Evolutionary conservation across 192 early-diverging fungal genomes (phyloP).

Genomic region (Podochytrium sp.): DNA sequence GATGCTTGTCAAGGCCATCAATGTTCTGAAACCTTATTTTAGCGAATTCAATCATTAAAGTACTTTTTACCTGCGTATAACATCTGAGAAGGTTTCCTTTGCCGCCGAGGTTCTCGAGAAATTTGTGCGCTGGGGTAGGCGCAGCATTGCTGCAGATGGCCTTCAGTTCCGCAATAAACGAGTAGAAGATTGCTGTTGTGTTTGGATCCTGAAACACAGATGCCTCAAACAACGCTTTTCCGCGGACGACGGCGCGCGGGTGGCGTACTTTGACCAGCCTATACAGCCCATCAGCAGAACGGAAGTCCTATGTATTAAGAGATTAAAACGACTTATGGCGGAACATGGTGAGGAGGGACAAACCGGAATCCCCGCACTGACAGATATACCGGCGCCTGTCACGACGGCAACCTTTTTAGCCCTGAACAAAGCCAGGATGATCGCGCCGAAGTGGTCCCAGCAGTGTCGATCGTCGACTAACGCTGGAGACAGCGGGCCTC

Average conservation of each 20-base stretch:
- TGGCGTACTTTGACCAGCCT: conserved; percentile 78
- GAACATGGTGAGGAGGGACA: conserved; percentile 1
- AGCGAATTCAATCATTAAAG: not conserved
- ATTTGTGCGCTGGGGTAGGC: conserved; percentile 83
- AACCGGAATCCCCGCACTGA: conserved; percentile 83
- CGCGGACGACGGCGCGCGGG: conserved; percentile 70
- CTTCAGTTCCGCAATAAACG: conserved; percentile 88
- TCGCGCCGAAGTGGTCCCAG: conserved; percentile 19
- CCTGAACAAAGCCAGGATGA: conserved; percentile 29
- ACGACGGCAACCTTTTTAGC: conserved; percentile 62
- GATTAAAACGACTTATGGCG: not conserved
- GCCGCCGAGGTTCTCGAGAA: conserved; percentile 78
- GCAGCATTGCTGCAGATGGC: conserved; percentile 69
- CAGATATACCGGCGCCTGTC: conserved; percentile 90
- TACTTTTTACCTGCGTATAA: conserved; percentile 75
- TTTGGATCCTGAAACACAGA: conserved; percentile 71
- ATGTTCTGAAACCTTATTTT: conserved; percentile 67
- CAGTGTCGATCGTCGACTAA: not conserved
- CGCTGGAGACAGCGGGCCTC: not conserved
- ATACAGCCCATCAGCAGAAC: conserved; percentile 83
- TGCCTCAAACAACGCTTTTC: conserved; percentile 87
- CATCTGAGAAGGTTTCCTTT: conserved; percentile 80
- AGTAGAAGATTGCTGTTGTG: conserved; percentile 62
- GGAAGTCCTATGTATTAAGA: conserved; percentile 70
- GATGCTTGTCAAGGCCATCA: conserved; percentile 84